phyloP scores from a whole-genome alignment of 306 rosid species.

The Coriaria nepalensis region DNA sequence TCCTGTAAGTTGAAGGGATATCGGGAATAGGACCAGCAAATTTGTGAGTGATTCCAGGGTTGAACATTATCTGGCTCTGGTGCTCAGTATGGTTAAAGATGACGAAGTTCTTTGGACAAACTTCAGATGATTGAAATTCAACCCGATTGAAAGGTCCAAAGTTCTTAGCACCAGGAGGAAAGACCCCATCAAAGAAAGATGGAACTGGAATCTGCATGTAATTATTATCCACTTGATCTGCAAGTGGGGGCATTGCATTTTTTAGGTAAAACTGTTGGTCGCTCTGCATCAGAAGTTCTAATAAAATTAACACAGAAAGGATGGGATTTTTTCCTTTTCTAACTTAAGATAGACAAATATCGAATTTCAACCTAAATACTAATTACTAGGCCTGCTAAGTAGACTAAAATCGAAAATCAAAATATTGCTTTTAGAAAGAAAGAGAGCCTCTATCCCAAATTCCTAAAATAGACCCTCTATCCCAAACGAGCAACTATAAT shows the following conservation, averaged over 20 bases:
- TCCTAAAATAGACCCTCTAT: conserved; percentile 24
- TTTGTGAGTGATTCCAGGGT: conserved; percentile 67
- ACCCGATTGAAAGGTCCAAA: conserved; percentile 49
- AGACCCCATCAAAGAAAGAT: conserved; percentile 33
- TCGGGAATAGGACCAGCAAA: conserved; percentile 38
- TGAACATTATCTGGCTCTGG: conserved; percentile 64
- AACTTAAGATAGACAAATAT: conserved; percentile 31
- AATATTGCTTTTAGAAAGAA: conserved; percentile 34
- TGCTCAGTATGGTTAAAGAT: conserved; percentile 78
- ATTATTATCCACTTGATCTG: conserved; percentile 36
- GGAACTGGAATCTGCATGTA: conserved; percentile 47
- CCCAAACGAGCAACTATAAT: conserved; percentile 23
- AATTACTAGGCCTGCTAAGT: no score
- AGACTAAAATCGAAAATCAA: conserved; percentile 14
- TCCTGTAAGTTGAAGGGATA: conserved; percentile 31
- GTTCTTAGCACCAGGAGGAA: conserved; percentile 46
- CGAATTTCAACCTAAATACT: conserved; percentile 9
- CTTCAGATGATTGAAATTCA: conserved; percentile 67
- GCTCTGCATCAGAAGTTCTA: conserved; percentile 49
- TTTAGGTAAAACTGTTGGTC: conserved; percentile 43
- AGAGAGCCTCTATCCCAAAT: conserved; percentile 31
- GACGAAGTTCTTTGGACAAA: conserved; percentile 77
- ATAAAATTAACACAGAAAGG: conserved; percentile 18
- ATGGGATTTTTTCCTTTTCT: conserved; percentile 12
- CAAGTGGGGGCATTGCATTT: conserved; percentile 32